phyloP scores from a whole-genome alignment of 345 rosid genomes.

The Laguncularia racemosa region DNA sequence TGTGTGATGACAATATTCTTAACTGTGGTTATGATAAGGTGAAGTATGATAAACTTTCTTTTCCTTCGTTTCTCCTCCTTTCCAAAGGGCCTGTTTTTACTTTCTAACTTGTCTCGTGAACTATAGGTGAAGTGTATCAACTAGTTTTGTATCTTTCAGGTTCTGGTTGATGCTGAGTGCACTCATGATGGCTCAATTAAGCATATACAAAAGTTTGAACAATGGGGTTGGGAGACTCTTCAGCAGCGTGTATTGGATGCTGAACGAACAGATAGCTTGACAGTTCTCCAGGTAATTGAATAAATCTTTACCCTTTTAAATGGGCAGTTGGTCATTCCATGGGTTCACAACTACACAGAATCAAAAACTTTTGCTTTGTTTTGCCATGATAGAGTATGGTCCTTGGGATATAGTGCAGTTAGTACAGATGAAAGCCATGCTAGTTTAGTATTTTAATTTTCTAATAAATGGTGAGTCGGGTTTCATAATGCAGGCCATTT shows the following conservation, averaged over 20 bases:
- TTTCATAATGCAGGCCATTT: too few relatives aligned
- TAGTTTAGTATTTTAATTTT: too few relatives aligned
- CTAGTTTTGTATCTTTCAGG: constrained; percentile 37
- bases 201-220: constrained; percentile 88
- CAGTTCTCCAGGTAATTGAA: constrained; percentile 60
- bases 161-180: constrained; percentile 98
- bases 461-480: too few relatives aligned
- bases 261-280: constrained; percentile 67
- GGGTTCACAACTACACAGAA: too few relatives aligned
- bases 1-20: constrained; percentile 23
- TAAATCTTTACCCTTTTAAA: neutral
- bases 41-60: constrained; percentile 1
- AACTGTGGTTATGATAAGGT: constrained; percentile 80
- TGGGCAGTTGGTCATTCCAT: neutral
- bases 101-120: neutral
- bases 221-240: constrained; percentile 93
- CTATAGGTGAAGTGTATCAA: constrained; percentile 2
- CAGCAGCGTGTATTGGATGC: constrained; percentile 80
- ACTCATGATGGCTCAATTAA: constrained; percentile 94
- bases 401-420: too few relatives aligned
- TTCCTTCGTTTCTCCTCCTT: neutral
- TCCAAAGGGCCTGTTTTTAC: too few relatives aligned
- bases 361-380: too few relatives aligned
- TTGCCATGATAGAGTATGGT: too few relatives aligned
- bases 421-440: too few relatives aligned